Conservation (phyloP, 1,139 yeast species). For the Debaryomyces robertsiae region DNA sequence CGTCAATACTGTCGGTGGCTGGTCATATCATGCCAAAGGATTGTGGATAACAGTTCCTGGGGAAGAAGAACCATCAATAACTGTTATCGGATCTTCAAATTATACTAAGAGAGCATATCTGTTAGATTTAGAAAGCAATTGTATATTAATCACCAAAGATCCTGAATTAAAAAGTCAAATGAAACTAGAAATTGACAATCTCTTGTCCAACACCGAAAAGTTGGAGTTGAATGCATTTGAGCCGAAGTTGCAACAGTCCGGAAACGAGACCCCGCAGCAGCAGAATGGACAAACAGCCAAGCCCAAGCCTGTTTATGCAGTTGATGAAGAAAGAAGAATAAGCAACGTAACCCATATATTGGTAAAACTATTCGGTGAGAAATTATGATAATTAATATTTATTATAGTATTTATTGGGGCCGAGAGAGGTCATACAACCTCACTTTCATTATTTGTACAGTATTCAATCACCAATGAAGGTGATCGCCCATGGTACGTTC, state of each 20-base stretch:
- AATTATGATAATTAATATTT: constrained; percentile 39
- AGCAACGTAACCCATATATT: constrained; percentile 64
- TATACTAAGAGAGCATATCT: constrained; percentile 89
- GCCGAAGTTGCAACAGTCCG: constrained; percentile 26
- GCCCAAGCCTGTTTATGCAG: constrained; percentile 29
- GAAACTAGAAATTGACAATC: constrained; percentile 63
- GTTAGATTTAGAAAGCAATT: constrained; percentile 86
- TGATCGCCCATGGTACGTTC: constrained; percentile 14
- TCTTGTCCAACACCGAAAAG: constrained; percentile 53
- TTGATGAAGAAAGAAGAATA: constrained; percentile 60
- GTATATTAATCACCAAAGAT: constrained; percentile 73
- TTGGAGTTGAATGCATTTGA: constrained; percentile 62
- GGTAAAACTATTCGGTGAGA: constrained; percentile 64
- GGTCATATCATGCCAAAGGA: constrained; percentile 99
- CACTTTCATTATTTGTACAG: constrained; percentile 2
- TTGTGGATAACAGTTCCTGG: constrained; percentile 76
- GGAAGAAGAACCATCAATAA: constrained; percentile 62
- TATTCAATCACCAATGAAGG: constrained; percentile 10
- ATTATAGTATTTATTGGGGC: constrained; percentile 7
- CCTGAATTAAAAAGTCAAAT: constrained; percentile 56
- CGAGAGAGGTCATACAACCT: constrained; percentile 1
- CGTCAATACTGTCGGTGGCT: constrained; percentile 79
- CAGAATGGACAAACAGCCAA: constrained; percentile 18
- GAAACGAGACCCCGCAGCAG: constrained; percentile 16
- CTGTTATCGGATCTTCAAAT: constrained; percentile 90